Base-by-base conservation (phyloP, 2,329 filamentous ascomycete genomes). In the Alternaria ethzedia region DNA sequence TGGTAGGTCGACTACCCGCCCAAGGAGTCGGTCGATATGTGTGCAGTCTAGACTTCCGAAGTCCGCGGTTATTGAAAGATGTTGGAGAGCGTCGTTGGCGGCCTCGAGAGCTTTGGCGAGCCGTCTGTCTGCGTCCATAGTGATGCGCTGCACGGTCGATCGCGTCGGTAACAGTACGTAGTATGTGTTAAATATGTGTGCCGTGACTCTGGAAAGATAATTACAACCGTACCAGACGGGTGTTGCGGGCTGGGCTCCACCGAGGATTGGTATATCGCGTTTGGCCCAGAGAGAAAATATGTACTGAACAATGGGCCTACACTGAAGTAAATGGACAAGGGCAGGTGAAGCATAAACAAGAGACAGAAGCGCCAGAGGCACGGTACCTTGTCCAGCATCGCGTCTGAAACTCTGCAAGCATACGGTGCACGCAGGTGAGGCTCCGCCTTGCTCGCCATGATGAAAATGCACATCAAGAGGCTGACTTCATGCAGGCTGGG, bases 21-120 rank as follows among this genome's bases (percentile, higher is more conserved):
- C 76, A 6, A 78, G 69, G 25, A 78, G 59, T 30, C 75, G 72
- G 64, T 78, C 76, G 57, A 78, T 76, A 49, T 78, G 76, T 54
- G 73, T 77, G 60, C 71, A 78, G 62, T 78, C 76, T 26, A 78
- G 66, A 56, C 63, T 70, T 32, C 61, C 63, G 17, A 75, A 74
- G 67, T 77, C 74, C 13, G 71, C 69, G 26, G 72, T 74, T 73
- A 77, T 74, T 52, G 75, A 76, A 10, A 78, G 68, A 55, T 78
- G 76, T 59, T 78, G 76, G 17, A 77, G 71, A 51, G 75, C 76
- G 72, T 78, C 74, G 59, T 72, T 75, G 36, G 75, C 74, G 32
- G 74, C 75, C 59, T 76, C 74, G 50, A 77, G 44, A 23, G 76
- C 75, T 61, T 78, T 78, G 23, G 68, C 59, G 32, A 78, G 71